Percentiles rank a stretch among this genome's conserved stretches.
Evolutionary conservation across 306 rosid species (phyloP).

Genomic region (Neltuma alba): DNA sequence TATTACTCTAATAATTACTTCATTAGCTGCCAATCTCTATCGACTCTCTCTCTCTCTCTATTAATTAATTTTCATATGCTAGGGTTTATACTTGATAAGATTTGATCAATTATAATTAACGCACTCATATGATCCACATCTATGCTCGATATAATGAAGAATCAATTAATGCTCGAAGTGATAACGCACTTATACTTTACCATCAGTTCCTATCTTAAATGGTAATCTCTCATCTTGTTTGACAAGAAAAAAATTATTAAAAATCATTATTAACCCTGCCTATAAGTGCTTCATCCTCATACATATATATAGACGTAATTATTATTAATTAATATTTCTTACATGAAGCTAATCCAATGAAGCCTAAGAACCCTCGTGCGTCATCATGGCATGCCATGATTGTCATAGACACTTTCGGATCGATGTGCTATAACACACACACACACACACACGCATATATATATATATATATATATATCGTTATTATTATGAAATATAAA

Average conservation of each 20-base stretch:
- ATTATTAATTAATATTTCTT: slow-evolving; percentile 33
- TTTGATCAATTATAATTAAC: background rate
- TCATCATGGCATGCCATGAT: slow-evolving; percentile 53
- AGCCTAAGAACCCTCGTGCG: slow-evolving; percentile 48
- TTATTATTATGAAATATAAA: slow-evolving; percentile 47
- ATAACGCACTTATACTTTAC: background rate
- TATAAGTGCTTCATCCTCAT: slow-evolving; percentile 8
- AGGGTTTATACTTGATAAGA: background rate
- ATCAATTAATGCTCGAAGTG: background rate
- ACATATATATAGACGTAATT: slow-evolving; percentile 33
- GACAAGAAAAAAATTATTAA: background rate
- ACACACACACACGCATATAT: too few relatives aligned
- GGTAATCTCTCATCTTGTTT: slow-evolving; percentile 37
- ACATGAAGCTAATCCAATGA: slow-evolving; percentile 37
- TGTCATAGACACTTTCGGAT: slow-evolving; percentile 33
- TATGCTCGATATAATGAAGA: background rate
- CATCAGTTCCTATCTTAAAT: background rate
- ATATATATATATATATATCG: too few relatives aligned
- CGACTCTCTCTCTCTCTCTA: background rate
- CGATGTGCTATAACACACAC: slow-evolving; percentile 14
- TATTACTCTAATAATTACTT: background rate
- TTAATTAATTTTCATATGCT: background rate
- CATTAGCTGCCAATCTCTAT: background rate
- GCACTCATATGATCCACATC: background rate
- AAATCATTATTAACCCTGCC: slow-evolving; percentile 38